These are phyloP conservation scores for Aegilops speltoides DNA, from an alignment of 176 grass and related monocot species.

Conservation along the genomic window DNA sequence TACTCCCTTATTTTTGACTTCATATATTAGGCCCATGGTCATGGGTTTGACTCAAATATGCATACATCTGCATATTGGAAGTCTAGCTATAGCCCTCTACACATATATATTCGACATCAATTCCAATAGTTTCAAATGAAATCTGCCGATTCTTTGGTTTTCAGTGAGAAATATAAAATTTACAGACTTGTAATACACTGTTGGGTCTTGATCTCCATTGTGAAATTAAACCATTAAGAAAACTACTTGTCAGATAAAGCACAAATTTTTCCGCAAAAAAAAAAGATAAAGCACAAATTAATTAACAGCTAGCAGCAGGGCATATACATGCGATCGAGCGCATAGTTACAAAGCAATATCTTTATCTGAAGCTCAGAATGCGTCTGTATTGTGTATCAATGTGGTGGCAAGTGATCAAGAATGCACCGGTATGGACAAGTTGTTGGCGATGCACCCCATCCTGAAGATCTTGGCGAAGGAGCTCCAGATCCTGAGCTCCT, in stretches of 20 bases:
- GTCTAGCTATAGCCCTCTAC: no score
- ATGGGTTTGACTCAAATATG: not conserved
- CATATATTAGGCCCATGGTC: not conserved
- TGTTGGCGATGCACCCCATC: slow-evolving; percentile 64
- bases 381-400: not conserved
- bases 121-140: not conserved
- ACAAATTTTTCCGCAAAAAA: no score
- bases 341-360: slow-evolving; percentile 16
- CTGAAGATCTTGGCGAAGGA: slow-evolving; percentile 66
- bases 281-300: slow-evolving; percentile 8
- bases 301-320: not conserved
- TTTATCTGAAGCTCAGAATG: slow-evolving; percentile 6
- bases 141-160: slow-evolving; percentile 11
- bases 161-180: not conserved
- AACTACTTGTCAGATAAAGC: slow-evolving; percentile 7
- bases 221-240: slow-evolving; percentile 4
- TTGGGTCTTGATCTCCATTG: not conserved
- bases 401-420: slow-evolving; percentile 22
- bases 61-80: not conserved
- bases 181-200: slow-evolving; percentile 25
- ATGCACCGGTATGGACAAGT: slow-evolving; percentile 63
- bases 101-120: not conserved
- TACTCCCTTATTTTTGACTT: not conserved
- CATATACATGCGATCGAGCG: not conserved
- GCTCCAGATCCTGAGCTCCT: slow-evolving; percentile 68